A percentile compares a stretch with the other conserved stretches of the same genome.
phyloP scores from a whole-genome alignment of 768 basidiomycete species.

The Boletus subcaerulescens region DNA sequence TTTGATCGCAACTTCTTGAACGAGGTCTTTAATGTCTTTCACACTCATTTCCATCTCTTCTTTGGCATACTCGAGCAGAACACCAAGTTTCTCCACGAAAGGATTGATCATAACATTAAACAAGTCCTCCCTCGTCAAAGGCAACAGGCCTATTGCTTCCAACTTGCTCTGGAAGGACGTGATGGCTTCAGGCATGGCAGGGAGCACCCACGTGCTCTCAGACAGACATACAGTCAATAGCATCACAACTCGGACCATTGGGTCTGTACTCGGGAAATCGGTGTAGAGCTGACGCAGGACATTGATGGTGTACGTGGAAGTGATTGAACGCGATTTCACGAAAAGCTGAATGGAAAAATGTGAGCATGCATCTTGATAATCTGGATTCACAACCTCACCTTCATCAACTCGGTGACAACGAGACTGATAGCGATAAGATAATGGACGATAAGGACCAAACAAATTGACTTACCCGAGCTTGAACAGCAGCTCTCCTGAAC shows the following conservation, averaged over 20 bases:
- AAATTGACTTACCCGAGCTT: conserved; percentile 53
- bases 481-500: conserved; percentile 63
- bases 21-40: conserved; percentile 43
- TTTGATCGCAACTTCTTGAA: conserved; percentile 56
- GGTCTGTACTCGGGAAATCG: conserved; percentile 64
- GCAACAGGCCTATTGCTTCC: conserved; percentile 52
- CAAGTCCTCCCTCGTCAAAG: conserved; percentile 57
- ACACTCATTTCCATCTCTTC: conserved; percentile 41
- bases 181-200: conserved; percentile 26
- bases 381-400: conserved; percentile 39
- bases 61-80: conserved; percentile 50
- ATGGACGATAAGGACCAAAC: background rate
- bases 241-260: conserved; percentile 65
- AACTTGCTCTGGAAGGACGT: conserved; percentile 47
- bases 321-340: conserved; percentile 65
- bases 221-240: conserved; percentile 63
- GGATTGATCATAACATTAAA: conserved; percentile 63
- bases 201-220: conserved; percentile 25
- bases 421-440: conserved; percentile 20
- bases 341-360: conserved; percentile 50
- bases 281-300: conserved; percentile 59
- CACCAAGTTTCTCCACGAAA: conserved; percentile 58
- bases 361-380: conserved; percentile 1
- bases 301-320: conserved; percentile 43
- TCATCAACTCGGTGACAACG: conserved; percentile 63